These are phyloP conservation scores for Cladosporium sp. DNA, from an alignment of 2,329 filamentous ascomycete genomes.

Conservation along the genomic window DNA sequence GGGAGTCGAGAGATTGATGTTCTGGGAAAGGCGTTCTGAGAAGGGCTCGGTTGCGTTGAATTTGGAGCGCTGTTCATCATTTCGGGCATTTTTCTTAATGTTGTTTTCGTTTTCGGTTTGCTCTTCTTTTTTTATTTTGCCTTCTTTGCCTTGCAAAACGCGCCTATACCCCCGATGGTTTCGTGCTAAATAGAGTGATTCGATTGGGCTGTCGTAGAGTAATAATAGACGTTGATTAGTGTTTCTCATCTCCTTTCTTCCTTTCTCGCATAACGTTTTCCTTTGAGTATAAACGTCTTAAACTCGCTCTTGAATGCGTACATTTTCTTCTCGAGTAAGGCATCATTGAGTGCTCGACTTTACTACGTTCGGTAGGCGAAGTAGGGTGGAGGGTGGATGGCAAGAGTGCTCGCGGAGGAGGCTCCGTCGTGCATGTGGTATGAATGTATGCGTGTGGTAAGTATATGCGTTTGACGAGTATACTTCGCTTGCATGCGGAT, in stretches of 20 bases:
- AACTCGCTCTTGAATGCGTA: too few species aligned
- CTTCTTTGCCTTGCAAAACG: not conserved
- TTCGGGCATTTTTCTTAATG: not conserved
- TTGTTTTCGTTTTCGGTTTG: not conserved
- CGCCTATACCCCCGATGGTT: conserved; percentile 10
- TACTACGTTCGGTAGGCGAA: too few species aligned
- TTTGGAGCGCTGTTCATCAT: not conserved
- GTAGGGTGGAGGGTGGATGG: too few species aligned
- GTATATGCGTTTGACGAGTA: too few species aligned
- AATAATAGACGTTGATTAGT: not conserved
- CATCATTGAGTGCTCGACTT: too few species aligned
- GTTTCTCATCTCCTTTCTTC: not conserved
- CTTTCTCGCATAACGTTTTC: not conserved
- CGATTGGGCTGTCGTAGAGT: not conserved
- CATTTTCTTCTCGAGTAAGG: too few species aligned
- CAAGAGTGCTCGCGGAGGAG: too few species aligned
- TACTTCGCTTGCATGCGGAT: too few species aligned
- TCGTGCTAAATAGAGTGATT: conserved; percentile 1
- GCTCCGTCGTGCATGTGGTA: too few species aligned
- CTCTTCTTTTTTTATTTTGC: not conserved
- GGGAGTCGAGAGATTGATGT: too few species aligned
- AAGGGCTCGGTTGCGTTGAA: not conserved
- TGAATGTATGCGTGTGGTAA: too few species aligned
- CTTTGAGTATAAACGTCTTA: too few species aligned
- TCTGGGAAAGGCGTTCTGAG: not conserved